phyloP scores from a whole-genome alignment of 2,329 filamentous ascomycete species.

The Dothideomycetidae sp. region DNA sequence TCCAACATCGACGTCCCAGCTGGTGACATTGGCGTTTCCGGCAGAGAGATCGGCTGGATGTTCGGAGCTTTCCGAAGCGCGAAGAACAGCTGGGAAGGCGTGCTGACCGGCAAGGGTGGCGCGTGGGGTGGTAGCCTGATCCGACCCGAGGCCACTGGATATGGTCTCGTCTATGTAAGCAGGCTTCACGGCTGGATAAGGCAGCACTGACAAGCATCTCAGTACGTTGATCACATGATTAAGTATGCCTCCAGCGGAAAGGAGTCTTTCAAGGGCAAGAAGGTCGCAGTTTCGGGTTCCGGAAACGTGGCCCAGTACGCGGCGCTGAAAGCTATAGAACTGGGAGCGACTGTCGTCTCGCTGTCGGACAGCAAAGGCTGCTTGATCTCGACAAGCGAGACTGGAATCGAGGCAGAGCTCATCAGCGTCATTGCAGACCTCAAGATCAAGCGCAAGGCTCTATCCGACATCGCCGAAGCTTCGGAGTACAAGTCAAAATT shows the following conservation, averaged over 20 bases:
- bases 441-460: constrained; percentile 74
- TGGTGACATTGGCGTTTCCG: constrained; percentile 88
- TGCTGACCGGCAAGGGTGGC: constrained; percentile 89
- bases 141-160: constrained; percentile 91
- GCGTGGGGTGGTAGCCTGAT: constrained; percentile 89
- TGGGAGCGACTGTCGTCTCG: constrained; percentile 82
- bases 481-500: constrained; percentile 48
- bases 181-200: not conserved
- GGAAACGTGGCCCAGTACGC: constrained; percentile 98
- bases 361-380: constrained; percentile 85
- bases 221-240: constrained; percentile 92
- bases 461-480: constrained; percentile 54
- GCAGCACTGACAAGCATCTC: not conserved
- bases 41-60: constrained; percentile 85
- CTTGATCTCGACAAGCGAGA: constrained; percentile 57
- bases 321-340: constrained; percentile 89
- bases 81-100: constrained; percentile 85
- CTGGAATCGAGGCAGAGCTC: constrained; percentile 64
- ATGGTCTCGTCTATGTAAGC: constrained; percentile 76
- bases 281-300: constrained; percentile 87
- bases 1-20: constrained; percentile 92
- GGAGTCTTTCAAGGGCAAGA: constrained; percentile 79
- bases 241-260: constrained; percentile 63
- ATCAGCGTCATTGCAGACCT: constrained; percentile 65
- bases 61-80: constrained; percentile 87